phyloP scores from a whole-genome alignment of 2,329 filamentous ascomycete species.

The Ascochyta pisi region DNA sequence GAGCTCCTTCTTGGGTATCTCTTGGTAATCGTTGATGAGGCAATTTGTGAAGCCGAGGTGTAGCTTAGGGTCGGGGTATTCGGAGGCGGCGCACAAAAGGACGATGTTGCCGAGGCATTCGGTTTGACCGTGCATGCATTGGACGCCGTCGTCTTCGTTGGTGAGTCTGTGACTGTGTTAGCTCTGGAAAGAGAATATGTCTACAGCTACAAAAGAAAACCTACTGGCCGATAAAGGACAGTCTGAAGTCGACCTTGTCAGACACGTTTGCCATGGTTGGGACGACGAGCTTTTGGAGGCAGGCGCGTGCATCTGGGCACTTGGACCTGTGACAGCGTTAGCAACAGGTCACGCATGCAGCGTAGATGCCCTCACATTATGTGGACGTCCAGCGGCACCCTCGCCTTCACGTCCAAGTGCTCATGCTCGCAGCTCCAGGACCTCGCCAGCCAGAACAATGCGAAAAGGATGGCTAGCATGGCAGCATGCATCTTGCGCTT shows the following conservation, averaged over 20 bases:
- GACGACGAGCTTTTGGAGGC: constrained; percentile 79
- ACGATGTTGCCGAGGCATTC: constrained; percentile 96
- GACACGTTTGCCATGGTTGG: constrained; percentile 83
- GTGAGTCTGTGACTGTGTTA: constrained; percentile 55
- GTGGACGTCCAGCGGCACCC: constrained; percentile 86
- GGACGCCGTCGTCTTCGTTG: constrained; percentile 79
- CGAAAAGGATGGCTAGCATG: constrained; percentile 35
- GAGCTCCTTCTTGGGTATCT: constrained; percentile 79
- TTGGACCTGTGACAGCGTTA: constrained; percentile 58
- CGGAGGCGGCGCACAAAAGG: constrained; percentile 84
- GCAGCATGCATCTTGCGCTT: constrained; percentile 37
- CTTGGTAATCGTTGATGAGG: constrained; percentile 74
- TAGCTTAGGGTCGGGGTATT: constrained; percentile 85
- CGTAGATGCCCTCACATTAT: constrained; percentile 69
- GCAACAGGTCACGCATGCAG: background rate
- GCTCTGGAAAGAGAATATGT: background rate
- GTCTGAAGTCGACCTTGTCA: constrained; percentile 86
- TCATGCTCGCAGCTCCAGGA: constrained; percentile 37
- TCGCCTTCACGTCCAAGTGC: constrained; percentile 36
- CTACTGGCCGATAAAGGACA: constrained; percentile 88
- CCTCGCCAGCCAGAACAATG: constrained; percentile 42
- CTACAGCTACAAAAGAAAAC: constrained; percentile 30
- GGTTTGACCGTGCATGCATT: constrained; percentile 85
- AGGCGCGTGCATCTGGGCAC: constrained; percentile 89
- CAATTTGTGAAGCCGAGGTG: constrained; percentile 95